Evolutionary conservation across 2,329 filamentous ascomycete species (phyloP).

Genomic region (Ascochyta koolunga): DNA sequence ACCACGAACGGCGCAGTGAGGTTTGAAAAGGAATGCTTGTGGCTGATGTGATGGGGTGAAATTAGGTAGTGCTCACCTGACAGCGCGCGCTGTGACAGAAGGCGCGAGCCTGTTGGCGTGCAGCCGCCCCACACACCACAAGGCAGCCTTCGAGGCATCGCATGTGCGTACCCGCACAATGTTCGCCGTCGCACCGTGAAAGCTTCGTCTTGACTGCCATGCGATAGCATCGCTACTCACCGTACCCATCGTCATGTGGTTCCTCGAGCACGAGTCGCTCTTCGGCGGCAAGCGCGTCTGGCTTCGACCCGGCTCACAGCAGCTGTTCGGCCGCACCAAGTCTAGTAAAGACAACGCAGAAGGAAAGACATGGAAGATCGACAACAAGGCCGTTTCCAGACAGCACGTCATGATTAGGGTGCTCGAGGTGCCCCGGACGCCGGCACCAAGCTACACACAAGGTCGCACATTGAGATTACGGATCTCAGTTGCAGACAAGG

Average conservation of each 20-base stretch:
- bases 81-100: conserved; percentile 3
- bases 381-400: conserved; percentile 82
- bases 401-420: conserved; percentile 85
- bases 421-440: conserved; percentile 68
- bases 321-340: conserved; percentile 82
- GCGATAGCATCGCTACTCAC: neutral
- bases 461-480: conserved; percentile 74
- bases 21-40: neutral
- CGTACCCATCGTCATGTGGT: conserved; percentile 53
- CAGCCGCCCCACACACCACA: conserved; percentile 10
- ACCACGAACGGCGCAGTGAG: neutral
- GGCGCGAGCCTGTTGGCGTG: conserved; percentile 11
- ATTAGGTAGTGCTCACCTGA: conserved; percentile 15
- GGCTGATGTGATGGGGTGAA: neutral
- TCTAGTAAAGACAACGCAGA: conserved; percentile 58
- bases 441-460: conserved; percentile 67
- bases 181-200: neutral
- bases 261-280: conserved; percentile 61
- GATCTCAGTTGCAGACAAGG: conserved; percentile 84
- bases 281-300: conserved; percentile 72
- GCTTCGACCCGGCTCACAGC: conserved; percentile 83
- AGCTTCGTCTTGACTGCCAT: conserved; percentile 3
- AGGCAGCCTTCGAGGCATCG: conserved; percentile 4
- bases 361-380: conserved; percentile 61
- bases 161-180: conserved; percentile 1